A percentile compares a stretch with the other conserved stretches of the same genome.
phyloP scores from a whole-genome alignment of 345 rosid genomes.

The Hypericum perforatum region DNA sequence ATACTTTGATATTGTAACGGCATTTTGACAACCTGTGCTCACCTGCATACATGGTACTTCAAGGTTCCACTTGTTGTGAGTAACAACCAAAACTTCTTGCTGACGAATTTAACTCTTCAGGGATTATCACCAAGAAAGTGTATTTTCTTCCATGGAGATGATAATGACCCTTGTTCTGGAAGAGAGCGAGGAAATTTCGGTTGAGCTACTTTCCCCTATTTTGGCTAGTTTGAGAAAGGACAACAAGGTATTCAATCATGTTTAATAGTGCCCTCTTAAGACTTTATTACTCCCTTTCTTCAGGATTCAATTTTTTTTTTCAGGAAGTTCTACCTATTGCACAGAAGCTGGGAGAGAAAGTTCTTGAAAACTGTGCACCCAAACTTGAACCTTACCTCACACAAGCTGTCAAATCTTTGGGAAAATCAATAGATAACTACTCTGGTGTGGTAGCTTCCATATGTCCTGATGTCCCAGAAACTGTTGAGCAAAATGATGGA shows the following conservation, averaged over 20 bases:
- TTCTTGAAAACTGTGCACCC: slow-evolving; percentile 52
- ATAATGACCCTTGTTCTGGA: slow-evolving; percentile 85
- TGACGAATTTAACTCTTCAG: slow-evolving; percentile 28
- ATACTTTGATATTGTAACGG: no score
- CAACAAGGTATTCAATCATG: slow-evolving; percentile 44
- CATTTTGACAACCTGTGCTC: no score
- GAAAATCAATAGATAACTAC: slow-evolving; percentile 48
- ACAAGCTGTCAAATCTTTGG: slow-evolving; percentile 48
- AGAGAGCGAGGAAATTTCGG: slow-evolving; percentile 86
- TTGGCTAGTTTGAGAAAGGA: slow-evolving; percentile 49
- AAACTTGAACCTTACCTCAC: slow-evolving; percentile 61
- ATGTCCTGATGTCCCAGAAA: slow-evolving; percentile 42
- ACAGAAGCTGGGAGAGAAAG: slow-evolving; percentile 59
- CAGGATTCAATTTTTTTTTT: slow-evolving; percentile 9
- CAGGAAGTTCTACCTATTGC: slow-evolving; percentile 63
- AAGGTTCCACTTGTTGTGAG: no score
- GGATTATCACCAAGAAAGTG: slow-evolving; percentile 64
- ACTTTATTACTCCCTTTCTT: slow-evolving; percentile 2
- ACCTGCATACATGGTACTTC: no score
- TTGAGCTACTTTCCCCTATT: slow-evolving; percentile 62
- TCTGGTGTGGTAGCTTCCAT: slow-evolving; percentile 49
- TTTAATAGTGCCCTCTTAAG: not conserved
- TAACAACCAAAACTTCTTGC: no score
- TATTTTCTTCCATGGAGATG: slow-evolving; percentile 75
- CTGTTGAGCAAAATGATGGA: slow-evolving; percentile 31